These are phyloP conservation scores for Tympanopsis confertula DNA, from an alignment of 2,329 filamentous ascomycete species.

Conservation along the genomic window DNA sequence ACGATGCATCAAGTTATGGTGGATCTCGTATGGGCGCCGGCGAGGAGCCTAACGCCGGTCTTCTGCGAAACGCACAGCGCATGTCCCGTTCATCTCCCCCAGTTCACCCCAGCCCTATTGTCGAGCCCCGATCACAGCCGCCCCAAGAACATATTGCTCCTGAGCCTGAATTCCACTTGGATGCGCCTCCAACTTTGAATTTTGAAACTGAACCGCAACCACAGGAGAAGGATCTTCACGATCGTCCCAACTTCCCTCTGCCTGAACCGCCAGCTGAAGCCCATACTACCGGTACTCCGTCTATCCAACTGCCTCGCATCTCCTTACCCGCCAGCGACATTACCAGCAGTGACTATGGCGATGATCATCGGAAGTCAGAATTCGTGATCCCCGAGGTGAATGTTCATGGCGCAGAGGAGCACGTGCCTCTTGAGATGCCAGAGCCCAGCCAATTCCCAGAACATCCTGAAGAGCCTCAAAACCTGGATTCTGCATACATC, in stretches of 20 bases:
- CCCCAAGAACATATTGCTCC: background rate
- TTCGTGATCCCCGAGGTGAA: conserved; percentile 23
- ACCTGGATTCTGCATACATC: conserved; percentile 10
- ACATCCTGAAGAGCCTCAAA: conserved; percentile 2
- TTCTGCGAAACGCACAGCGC: background rate
- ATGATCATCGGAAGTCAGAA: conserved; percentile 25
- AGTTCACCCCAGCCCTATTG: background rate
- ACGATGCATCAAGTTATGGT: too few species aligned
- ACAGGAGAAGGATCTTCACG: background rate
- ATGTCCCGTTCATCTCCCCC: background rate
- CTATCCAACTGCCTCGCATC: conserved; percentile 17
- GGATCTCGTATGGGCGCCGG: too few species aligned
- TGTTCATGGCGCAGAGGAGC: conserved; percentile 9
- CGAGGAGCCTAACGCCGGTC: background rate
- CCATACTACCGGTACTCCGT: conserved; percentile 22
- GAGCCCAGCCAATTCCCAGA: background rate
- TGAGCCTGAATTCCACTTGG: background rate
- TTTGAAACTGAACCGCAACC: background rate
- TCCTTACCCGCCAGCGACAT: conserved; percentile 29
- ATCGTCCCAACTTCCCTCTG: background rate
- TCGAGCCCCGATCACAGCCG: too few species aligned
- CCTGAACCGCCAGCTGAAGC: conserved; percentile 8
- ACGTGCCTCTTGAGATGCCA: conserved; percentile 5
- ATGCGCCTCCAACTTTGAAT: background rate
- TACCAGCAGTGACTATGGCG: conserved; percentile 32